These are phyloP conservation scores for Blastobotrys elegans DNA, from an alignment of 1,139 yeast genomes.

Conservation along the genomic window DNA sequence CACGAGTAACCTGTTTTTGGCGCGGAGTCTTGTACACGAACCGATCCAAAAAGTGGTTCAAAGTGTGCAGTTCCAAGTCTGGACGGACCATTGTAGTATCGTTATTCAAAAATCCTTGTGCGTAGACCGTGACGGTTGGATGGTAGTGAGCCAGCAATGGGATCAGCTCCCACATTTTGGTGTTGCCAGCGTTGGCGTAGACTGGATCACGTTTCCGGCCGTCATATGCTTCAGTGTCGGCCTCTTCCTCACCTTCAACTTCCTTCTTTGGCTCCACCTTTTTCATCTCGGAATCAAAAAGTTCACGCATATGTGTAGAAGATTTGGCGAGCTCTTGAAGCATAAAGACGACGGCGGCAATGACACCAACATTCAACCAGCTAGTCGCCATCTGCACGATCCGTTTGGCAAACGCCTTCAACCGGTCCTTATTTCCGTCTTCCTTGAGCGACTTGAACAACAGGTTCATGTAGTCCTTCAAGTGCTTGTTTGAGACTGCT, in stretches of 20 bases:
- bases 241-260: slow-evolving; percentile 61
- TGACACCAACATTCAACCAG: slow-evolving; percentile 86
- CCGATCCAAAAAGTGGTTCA: slow-evolving; percentile 88
- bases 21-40: slow-evolving; percentile 93
- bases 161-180: slow-evolving; percentile 82
- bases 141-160: slow-evolving; percentile 79
- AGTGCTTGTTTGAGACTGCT: slow-evolving; percentile 78
- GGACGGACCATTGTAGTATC: slow-evolving; percentile 57
- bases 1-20: slow-evolving; percentile 64
- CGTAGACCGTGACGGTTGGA: slow-evolving; percentile 85
- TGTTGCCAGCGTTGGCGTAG: slow-evolving; percentile 79
- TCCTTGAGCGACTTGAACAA: slow-evolving; percentile 76
- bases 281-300: slow-evolving; percentile 31
- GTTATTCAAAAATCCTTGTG: slow-evolving; percentile 49
- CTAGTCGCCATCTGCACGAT: slow-evolving; percentile 76
- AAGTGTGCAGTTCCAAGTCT: slow-evolving; percentile 80
- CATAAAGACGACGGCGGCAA: slow-evolving; percentile 82
- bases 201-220: slow-evolving; percentile 88
- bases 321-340: slow-evolving; percentile 59
- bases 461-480: slow-evolving; percentile 73
- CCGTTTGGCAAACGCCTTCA: slow-evolving; percentile 87
- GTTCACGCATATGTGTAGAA: slow-evolving; percentile 47
- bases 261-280: slow-evolving; percentile 36
- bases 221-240: slow-evolving; percentile 53
- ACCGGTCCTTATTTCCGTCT: slow-evolving; percentile 61